phyloP scores from a whole-genome alignment of 2,329 filamentous ascomycete genomes.

The Chrysosporium keratinophilum region DNA sequence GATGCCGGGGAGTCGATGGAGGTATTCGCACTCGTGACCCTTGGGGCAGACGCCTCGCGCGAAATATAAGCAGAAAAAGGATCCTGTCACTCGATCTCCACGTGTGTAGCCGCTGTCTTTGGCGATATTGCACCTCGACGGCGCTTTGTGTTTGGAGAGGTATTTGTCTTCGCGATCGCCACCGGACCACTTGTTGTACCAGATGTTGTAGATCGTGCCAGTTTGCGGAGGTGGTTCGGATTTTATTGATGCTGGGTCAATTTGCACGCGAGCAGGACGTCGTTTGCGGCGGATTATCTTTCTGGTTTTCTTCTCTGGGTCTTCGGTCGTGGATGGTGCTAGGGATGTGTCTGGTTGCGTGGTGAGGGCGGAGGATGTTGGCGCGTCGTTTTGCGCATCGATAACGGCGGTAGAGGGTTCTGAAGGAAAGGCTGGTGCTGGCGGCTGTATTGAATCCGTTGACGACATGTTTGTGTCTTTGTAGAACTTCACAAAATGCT shows the following conservation, averaged over 20 bases:
- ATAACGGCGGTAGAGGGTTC: not conserved
- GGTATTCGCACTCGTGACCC: conserved; percentile 85
- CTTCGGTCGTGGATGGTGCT: conserved; percentile 22
- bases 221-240: conserved; percentile 83
- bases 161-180: conserved; percentile 91
- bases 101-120: conserved; percentile 69
- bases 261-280: conserved; percentile 77
- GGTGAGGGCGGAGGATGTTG: conserved; percentile 17
- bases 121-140: conserved; percentile 76
- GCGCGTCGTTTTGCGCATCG: conserved; percentile 6
- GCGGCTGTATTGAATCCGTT: conserved; percentile 10
- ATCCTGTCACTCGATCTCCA: conserved; percentile 65
- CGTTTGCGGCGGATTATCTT: conserved; percentile 88
- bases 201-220: conserved; percentile 93
- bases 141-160: conserved; percentile 68
- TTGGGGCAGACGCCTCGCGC: conserved; percentile 72
- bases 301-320: conserved; percentile 57
- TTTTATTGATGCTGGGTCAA: conserved; percentile 73
- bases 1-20: conserved; percentile 76
- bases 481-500: not conserved
- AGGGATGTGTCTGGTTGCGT: conserved; percentile 16
- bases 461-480: conserved; percentile 12
- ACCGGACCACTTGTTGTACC: conserved; percentile 98
- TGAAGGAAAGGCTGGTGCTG: not conserved
- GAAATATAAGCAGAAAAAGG: conserved; percentile 89